phyloP scores from a whole-genome alignment of 805 yeast genomes.

The Candida taoyuanica region DNA sequence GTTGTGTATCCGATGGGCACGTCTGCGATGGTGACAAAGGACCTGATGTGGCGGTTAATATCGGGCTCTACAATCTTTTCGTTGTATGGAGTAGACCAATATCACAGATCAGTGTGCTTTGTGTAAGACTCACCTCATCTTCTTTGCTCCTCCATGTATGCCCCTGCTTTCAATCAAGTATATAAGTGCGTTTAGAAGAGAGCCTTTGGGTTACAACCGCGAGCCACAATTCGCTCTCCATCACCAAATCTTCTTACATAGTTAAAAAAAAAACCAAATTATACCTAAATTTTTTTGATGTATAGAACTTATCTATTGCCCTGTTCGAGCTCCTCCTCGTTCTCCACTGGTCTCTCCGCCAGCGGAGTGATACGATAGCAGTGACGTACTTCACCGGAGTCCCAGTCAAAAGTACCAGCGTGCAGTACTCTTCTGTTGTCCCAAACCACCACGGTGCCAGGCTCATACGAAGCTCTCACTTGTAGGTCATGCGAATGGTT shows the following conservation, averaged over 20 bases:
- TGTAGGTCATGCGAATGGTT: constrained; percentile 57
- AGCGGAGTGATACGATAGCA: constrained; percentile 70
- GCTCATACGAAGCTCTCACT: constrained; percentile 67
- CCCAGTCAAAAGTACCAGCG: constrained; percentile 70
- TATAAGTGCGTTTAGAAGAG: no score
- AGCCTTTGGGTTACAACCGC: no score
- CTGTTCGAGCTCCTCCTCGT: constrained; percentile 35
- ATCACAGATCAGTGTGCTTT: no score
- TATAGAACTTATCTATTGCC: constrained; percentile 12
- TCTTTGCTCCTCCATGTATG: no score
- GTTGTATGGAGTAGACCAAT: no score
- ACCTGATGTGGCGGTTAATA: no score
- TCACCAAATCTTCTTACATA: no score
- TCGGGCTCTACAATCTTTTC: no score
- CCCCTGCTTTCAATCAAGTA: no score
- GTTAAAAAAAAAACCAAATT: neutral
- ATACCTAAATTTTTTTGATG: neutral
- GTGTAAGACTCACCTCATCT: no score
- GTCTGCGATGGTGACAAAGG: constrained; percentile 42
- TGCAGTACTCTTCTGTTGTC: constrained; percentile 72
- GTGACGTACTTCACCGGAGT: constrained; percentile 60
- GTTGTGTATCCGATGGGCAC: constrained; percentile 77
- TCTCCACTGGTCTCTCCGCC: constrained; percentile 65
- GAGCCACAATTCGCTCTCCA: no score
- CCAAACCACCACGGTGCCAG: constrained; percentile 69